Base-by-base conservation (phyloP, 345 rosid genomes). In the Hibiscus trionum region DNA sequence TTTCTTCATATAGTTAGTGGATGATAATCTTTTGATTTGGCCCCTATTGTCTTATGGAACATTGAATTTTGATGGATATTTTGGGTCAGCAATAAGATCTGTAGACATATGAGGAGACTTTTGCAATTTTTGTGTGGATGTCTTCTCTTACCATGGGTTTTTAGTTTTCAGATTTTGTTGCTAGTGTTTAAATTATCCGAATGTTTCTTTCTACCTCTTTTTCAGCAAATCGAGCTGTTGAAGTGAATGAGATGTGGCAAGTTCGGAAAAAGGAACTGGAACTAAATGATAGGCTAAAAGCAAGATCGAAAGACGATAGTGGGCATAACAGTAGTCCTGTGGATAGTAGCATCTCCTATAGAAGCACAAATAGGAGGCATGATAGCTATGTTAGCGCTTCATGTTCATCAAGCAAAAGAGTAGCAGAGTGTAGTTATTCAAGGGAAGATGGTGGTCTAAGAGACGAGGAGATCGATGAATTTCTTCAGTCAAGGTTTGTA, bases 171-270 rank as follows among this genome's bases (percentile, higher is more conserved):
- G 17, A 57, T 14, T 35, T 50, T 37, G 26, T 24, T 27, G 65
- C 47, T 29, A 3, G 12, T 8, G 60, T 14, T 7, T 64, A 47
- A 53, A 10, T 37, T 33, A 33, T 47, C 26, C 24, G 69, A 29
- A 31, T 42, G 61, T 78, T 21, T 80, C 49, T 64, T 47, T 68
- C 46, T 27, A 49, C 63, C 42, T 75, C 26, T 59, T 66, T 29
- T 35, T 52, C 84, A 91, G 98, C 94, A 52, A 93, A 91, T 82
- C 86, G 83, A 87, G 85, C 86, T 24, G 95, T 85, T 64, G 96
- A 93, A 82, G 89, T 88, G 60, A 88, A 79, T 72, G 97, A 93
- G 79, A 88, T 93, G 94, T 93, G 98, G 95, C 86, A 83, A 37
- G 75, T 72, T 53, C 87, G 93, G 50, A 82, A 88, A 73, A 90